Base-by-base conservation (phyloP, 371 early-diverging fungal genomes). In the Basidiobolus meristosporus region DNA sequence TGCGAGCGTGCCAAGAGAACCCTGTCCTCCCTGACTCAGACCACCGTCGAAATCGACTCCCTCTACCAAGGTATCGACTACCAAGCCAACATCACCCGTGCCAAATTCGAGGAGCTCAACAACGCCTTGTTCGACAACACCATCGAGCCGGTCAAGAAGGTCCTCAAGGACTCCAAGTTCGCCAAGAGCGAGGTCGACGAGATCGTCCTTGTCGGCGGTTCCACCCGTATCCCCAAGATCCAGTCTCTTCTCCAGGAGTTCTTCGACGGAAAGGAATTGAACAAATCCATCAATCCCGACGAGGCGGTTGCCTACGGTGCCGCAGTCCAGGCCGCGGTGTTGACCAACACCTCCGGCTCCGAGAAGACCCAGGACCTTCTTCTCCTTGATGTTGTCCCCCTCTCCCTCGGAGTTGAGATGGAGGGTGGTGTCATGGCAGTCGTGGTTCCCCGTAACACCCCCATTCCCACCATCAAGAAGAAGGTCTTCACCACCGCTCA, bases 261-360 rank as follows among this genome's bases (percentile, higher is more conserved):
- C 59, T 98, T 98, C 56, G 62, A 59, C 67, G 91, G 91, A 46
- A 81, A 81, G 59, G 83, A 91, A 56, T 90, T 96, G 16, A 78
- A 82, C 62, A 87, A 85, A 69, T 72, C 76, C 45, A 89, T 98
- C 53, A 90, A 98, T 75, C 98, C 99, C 44, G 99, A 99, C 61
- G 97, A 97, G 62, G 98, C 98, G 51, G 98, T 98, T 40, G 98
- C 99, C 51, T 81, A 88, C 51, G 98, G 99, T 60, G 99, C 99
- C 50, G 93, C 98, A 44, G 79, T 98, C 51, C 98, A 98, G 62
- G 98, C n/a, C n/a, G 90, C 52, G 98, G 96, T 70, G 90, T 98
- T n/a, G n/a, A n/a, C n/a, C n/a, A n/a, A n/a, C 46, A n/a, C n/a
- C 48, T 60, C 77, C 32, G 90, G 91, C 46, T 84, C 82, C 52